phyloP scores from a whole-genome alignment of 805 yeast species.

The Sugiyamaella floridensis region DNA sequence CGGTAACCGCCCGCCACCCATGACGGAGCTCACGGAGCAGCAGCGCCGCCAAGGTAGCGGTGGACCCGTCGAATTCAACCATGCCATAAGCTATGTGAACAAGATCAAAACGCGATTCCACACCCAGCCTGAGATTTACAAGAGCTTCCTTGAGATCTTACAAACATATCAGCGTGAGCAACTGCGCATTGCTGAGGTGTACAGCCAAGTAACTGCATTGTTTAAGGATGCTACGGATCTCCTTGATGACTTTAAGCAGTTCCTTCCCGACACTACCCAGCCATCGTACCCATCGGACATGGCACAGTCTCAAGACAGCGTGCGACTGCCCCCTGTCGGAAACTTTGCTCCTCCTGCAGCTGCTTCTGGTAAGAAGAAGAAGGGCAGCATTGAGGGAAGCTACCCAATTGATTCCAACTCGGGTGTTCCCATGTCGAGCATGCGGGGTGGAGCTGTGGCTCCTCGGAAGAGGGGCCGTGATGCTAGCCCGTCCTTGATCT shows the following conservation, averaged over 20 bases:
- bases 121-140: conserved; percentile 90
- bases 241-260: conserved; percentile 89
- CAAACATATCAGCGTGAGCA: conserved; percentile 97
- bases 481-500: conserved; percentile 62
- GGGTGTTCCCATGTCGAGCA: conserved; percentile 17
- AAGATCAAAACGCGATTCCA: conserved; percentile 92
- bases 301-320: conserved; percentile 16
- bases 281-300: conserved; percentile 20
- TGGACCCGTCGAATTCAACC: conserved; percentile 89
- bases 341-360: conserved; percentile 63
- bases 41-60: conserved; percentile 34
- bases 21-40: conserved; percentile 14
- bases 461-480: conserved; percentile 10
- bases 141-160: conserved; percentile 85
- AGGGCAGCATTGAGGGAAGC: conserved; percentile 13
- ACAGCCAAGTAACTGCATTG: conserved; percentile 81
- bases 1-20: conserved; percentile 18
- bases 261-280: conserved; percentile 76
- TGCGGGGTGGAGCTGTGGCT: conserved; percentile 17
- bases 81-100: conserved; percentile 93
- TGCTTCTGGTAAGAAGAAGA: conserved; percentile 16
- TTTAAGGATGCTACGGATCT: conserved; percentile 93
- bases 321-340: conserved; percentile 82
- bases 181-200: conserved; percentile 91
- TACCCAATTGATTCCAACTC: conserved; percentile 2